Evolutionary conservation across 768 basidiomycete genomes (phyloP), one percentile per base, ranked within the genome.

Genomic region (Favolaschia claudopus): DNA sequence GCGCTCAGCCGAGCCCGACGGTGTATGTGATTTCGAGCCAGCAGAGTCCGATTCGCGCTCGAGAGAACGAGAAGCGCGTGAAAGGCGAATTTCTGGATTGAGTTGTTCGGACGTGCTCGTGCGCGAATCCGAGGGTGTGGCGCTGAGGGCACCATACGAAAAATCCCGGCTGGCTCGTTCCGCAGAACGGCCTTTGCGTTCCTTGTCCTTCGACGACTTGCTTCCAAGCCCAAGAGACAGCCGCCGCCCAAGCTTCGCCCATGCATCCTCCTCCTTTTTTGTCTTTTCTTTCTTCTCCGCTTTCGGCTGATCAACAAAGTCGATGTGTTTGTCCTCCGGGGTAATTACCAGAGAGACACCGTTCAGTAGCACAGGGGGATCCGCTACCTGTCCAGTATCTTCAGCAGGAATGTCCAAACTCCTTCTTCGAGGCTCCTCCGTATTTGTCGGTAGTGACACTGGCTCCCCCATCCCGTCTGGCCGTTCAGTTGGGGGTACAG

Each of bases 231-330:
- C 79, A 60, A 86, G 73, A 65, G 86, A 89, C 52, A 91, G 81
- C 58, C 89, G 76, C 65, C 86, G 76, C 13, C 89, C 82, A 36
- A 91, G 64, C 68, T 85, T 88, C n/a, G 81, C 76, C 89, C 89
- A 91, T 27, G 76, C 73, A 55, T 82, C 82, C 24, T 78, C 76
- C 37, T 77, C 79, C 66, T 75, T 82, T 42, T 73, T 74, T 62
- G 73, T 71, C 62, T 76, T 76, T 55, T 79, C 76, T 37, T 76
- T 76, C 31, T 72, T 74, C 34, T 72, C 76, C 2, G 56, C 52
- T 53, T 77, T 77, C 22, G 69, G 68, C 0, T 69, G 66, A 4
- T 76, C 76, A 14, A 67, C 59, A 49, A 79, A 75, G 52, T 77
- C 79, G 20, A 78, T 65, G 40, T 72, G 79, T 58, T 67, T 76